Evolutionary conservation across 2,329 filamentous ascomycete genomes (phyloP).

Genomic region (Ramichloridium luteum): DNA sequence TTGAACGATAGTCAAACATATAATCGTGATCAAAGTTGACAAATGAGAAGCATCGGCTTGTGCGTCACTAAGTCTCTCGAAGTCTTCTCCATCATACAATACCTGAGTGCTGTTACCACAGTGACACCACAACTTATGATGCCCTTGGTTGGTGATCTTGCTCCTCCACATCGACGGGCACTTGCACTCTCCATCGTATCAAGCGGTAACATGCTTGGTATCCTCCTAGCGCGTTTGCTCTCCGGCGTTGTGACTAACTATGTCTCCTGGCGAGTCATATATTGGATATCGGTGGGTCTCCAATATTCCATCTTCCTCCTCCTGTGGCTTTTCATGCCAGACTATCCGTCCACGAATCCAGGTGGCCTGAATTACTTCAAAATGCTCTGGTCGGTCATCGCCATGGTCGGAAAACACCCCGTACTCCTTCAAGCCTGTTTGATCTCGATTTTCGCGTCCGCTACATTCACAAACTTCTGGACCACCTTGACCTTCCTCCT

Average conservation of each 20-base stretch:
- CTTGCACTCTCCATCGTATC: conserved; percentile 62
- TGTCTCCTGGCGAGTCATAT: conserved; percentile 63
- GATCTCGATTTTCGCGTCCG: conserved; percentile 49
- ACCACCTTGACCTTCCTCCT: conserved; percentile 71
- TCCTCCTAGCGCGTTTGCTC: conserved; percentile 63
- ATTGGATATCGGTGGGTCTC: conserved; percentile 62
- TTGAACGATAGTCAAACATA: too few species aligned
- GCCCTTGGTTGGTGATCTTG: conserved; percentile 66
- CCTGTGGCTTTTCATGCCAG: conserved; percentile 64
- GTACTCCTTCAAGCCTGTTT: conserved; percentile 58
- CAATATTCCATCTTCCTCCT: conserved; percentile 55
- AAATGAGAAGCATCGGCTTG: conserved; percentile 61
- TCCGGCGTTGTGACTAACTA: conserved; percentile 65
- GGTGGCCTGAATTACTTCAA: conserved; percentile 50
- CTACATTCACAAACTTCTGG: conserved; percentile 57
- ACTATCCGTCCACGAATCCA: conserved; percentile 66
- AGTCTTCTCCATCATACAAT: conserved; percentile 58
- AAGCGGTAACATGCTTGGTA: conserved; percentile 61
- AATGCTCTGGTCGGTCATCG: conserved; percentile 52
- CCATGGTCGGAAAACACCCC: conserved; percentile 53
- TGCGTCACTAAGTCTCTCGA: conserved; percentile 55
- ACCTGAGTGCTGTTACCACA: conserved; percentile 62
- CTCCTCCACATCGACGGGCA: conserved; percentile 55
- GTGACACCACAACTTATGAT: conserved; percentile 68
- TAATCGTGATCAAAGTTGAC: too few species aligned